Base-by-base conservation (phyloP, 257 asterid genomes). In the Rauvolfia tetraphylla region DNA sequence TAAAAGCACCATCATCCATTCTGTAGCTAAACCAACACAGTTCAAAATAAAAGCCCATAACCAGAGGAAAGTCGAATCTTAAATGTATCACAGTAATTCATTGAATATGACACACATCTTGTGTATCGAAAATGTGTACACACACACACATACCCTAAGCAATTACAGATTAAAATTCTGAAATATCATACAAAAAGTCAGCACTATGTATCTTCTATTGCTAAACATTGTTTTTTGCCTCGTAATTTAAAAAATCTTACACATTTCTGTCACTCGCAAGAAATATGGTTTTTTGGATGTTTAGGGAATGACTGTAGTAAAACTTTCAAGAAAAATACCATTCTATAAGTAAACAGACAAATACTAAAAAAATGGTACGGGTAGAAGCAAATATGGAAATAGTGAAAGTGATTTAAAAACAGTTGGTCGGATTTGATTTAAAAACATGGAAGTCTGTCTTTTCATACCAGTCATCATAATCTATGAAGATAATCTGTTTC, bases 91-190 rank as follows among this genome's bases (percentile, higher is more conserved):
- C 8, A 29, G 33, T 33, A n/a, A 61, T 36, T 36, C 20, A 33
- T 17, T 39, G 3, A 33, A 34, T 65, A 34, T 5, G 27, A 22
- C 8, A 34, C 25, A 4, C 70, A 65, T 33, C 44, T 17, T 2
- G 15, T 7, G 12, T 20, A 36, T 17, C 4, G 18, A 13, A 78
- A 77, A 94, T 97, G n/a, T n/a, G n/a, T n/a, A n/a, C n/a, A n/a
- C n/a, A n/a, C n/a, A n/a, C n/a, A n/a, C n/a, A n/a, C n/a, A n/a
- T n/a, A n/a, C n/a, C n/a, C n/a, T n/a, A n/a, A 42, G 11, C 8
- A 0, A 11, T 49, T 66, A 36, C 7, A 36, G 49, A 66, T 38
- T 15, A 66, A 8, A 29, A 38, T 66, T 15, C 49, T 1, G 18
- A 38, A 8, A 66, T 7, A 74, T 74, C 8, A 20, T 33, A 49